Evolutionary conservation across 2,329 filamentous ascomycete genomes (phyloP).

Genomic region (Pseudodiploospora longispora): DNA sequence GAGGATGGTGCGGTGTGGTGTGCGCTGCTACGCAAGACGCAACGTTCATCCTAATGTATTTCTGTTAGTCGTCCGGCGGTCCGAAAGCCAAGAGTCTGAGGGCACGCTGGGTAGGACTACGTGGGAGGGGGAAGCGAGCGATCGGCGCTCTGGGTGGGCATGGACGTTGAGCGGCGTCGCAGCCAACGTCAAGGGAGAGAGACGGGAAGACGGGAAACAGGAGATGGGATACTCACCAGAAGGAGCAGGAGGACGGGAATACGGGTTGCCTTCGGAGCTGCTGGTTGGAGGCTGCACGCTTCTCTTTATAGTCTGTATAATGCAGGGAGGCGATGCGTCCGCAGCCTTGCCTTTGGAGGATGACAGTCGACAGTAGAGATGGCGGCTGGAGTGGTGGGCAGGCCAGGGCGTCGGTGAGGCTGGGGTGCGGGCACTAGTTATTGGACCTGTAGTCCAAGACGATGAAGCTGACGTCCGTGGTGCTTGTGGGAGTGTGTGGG

Average conservation of each 20-base stretch:
- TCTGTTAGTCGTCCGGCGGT: not conserved
- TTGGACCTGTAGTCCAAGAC: no score
- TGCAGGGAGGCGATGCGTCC: no score
- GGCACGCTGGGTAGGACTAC: not conserved
- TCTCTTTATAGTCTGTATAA: no score
- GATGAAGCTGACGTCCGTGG: not conserved
- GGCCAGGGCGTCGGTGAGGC: not conserved
- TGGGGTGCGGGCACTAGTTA: not conserved
- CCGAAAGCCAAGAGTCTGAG: not conserved
- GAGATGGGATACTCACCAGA: not conserved
- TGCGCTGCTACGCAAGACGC: no score
- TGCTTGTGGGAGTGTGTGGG: no score
- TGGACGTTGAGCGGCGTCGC: no score
- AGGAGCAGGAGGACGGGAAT: not conserved
- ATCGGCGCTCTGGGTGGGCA: not conserved
- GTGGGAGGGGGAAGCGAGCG: slow-evolving; percentile 1
- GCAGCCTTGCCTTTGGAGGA: no score
- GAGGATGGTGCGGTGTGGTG: no score
- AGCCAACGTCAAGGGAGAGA: not conserved
- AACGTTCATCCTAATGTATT: no score
- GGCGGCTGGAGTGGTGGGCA: not conserved
- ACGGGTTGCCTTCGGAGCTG: no score
- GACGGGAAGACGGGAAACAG: not conserved
- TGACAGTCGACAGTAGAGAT: no score
- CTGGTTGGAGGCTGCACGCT: no score